These are phyloP conservation scores for Lasiodiplodia sp. DNA, from an alignment of 2,329 filamentous ascomycete genomes.

Conservation along the genomic window DNA sequence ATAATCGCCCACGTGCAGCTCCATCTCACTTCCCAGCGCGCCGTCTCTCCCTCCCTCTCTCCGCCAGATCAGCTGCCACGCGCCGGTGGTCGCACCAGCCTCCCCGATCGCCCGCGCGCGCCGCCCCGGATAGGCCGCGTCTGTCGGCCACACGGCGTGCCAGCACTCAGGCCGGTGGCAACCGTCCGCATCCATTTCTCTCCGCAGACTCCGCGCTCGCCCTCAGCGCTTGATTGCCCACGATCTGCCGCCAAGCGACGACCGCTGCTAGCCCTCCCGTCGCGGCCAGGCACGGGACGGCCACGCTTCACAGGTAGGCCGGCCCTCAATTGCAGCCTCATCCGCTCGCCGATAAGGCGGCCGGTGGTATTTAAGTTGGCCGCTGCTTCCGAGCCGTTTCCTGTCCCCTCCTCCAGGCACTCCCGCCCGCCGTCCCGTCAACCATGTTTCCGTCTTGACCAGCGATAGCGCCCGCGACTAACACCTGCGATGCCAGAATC, in stretches of 20 bases:
- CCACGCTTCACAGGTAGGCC: conserved; percentile 23
- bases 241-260: conserved; percentile 25
- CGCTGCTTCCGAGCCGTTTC: conserved; percentile 26
- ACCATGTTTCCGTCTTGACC: conserved; percentile 26
- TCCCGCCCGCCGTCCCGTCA: conserved; percentile 24
- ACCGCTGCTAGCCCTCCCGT: conserved; percentile 27
- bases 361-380: conserved; percentile 25
- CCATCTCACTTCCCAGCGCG: conserved; percentile 11
- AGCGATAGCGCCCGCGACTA: conserved; percentile 28
- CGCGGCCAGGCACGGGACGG: conserved; percentile 24
- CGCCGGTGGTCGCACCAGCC: conserved; percentile 1
- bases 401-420: conserved; percentile 21
- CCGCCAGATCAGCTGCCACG: conserved; percentile 27
- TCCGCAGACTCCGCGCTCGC: conserved; percentile 18
- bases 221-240: conserved; percentile 23
- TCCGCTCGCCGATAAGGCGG: conserved; percentile 25
- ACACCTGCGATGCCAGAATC: conserved; percentile 27
- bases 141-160: background rate
- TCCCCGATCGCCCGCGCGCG: conserved; percentile 16
- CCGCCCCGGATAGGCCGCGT: conserved; percentile 8
- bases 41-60: conserved; percentile 1
- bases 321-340: conserved; percentile 24
- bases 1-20: conserved; percentile 17
- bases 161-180: conserved; percentile 6
- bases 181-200: conserved; percentile 17